These are phyloP conservation scores for Scutellaria galericulata DNA, from an alignment of 257 asterid species.

Conservation along the genomic window DNA sequence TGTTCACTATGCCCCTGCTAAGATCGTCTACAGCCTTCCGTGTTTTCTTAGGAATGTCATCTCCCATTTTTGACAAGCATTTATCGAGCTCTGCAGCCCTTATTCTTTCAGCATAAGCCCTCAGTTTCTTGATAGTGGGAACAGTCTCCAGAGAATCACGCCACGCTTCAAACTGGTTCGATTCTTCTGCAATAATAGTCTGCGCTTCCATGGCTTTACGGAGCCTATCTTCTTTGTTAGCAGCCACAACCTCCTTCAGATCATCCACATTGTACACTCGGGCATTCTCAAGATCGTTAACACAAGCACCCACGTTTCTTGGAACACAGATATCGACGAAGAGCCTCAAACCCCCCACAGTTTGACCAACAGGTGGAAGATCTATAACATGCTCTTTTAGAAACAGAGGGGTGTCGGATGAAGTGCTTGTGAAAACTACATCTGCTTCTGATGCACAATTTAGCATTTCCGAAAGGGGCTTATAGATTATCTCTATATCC, in stretches of 20 bases:
- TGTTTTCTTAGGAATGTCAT: conserved; percentile 77
- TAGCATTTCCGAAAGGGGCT: conserved; percentile 67
- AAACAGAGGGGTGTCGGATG: conserved; percentile 74
- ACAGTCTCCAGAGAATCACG: conserved; percentile 85
- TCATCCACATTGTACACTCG: conserved; percentile 88
- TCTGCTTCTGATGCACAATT: conserved; percentile 71
- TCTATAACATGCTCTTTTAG: conserved; percentile 58
- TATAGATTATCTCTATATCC: conserved; percentile 67
- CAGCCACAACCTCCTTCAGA: conserved; percentile 89
- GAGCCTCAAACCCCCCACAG: conserved; percentile 62
- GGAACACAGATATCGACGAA: conserved; percentile 86
- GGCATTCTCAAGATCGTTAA: conserved; percentile 60
- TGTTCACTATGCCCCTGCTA: conserved; percentile 83
- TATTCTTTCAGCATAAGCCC: conserved; percentile 87
- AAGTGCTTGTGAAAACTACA: conserved; percentile 80
- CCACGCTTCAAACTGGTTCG: conserved; percentile 90
- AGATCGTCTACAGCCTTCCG: conserved; percentile 85
- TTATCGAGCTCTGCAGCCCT: conserved; percentile 82
- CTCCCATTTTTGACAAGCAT: conserved; percentile 90
- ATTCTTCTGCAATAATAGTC: conserved; percentile 74
- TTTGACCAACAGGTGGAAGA: conserved; percentile 52
- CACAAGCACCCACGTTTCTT: conserved; percentile 83
- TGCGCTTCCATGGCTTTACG: conserved; percentile 93
- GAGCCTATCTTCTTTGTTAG: conserved; percentile 80
- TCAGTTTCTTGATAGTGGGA: conserved; percentile 88